Conservation (phyloP, 192 early-diverging fungal genomes). For the Martensiomyces pterosporus region DNA sequence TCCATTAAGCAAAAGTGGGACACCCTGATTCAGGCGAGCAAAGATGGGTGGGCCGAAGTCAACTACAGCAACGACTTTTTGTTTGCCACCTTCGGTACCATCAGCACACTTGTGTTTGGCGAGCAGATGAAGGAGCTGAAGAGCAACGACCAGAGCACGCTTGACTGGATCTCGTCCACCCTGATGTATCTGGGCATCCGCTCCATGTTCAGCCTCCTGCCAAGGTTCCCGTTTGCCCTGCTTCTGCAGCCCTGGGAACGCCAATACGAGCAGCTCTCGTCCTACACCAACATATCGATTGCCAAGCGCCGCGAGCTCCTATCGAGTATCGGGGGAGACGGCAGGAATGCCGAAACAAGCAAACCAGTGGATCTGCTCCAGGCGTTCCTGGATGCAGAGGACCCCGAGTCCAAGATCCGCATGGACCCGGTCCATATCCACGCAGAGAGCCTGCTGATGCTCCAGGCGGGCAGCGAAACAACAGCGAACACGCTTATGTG, state of each 20-base stretch:
- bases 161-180: neutral
- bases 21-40: neutral
- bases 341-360: neutral
- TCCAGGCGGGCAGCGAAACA: slow-evolving; percentile 27
- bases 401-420: slow-evolving; percentile 9
- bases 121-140: slow-evolving; percentile 11
- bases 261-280: neutral
- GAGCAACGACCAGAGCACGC: neutral
- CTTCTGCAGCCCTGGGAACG: neutral
- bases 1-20: slow-evolving; percentile 13
- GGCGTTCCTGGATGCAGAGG: slow-evolving; percentile 4
- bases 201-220: neutral
- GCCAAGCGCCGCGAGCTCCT: neutral
- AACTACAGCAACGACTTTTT: slow-evolving; percentile 25
- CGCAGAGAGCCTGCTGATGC: slow-evolving; percentile 22
- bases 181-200: neutral
- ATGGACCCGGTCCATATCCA: slow-evolving; percentile 16
- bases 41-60: neutral
- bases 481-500: slow-evolving; percentile 31
- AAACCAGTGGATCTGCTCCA: slow-evolving; percentile 14
- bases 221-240: neutral
- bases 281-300: neutral
- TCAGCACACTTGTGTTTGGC: slow-evolving; percentile 4
- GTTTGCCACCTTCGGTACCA: slow-evolving; percentile 17
- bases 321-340: too few species aligned